phyloP scores from a whole-genome alignment of 2,329 filamentous ascomycete species.

The Leptographium lundbergii region DNA sequence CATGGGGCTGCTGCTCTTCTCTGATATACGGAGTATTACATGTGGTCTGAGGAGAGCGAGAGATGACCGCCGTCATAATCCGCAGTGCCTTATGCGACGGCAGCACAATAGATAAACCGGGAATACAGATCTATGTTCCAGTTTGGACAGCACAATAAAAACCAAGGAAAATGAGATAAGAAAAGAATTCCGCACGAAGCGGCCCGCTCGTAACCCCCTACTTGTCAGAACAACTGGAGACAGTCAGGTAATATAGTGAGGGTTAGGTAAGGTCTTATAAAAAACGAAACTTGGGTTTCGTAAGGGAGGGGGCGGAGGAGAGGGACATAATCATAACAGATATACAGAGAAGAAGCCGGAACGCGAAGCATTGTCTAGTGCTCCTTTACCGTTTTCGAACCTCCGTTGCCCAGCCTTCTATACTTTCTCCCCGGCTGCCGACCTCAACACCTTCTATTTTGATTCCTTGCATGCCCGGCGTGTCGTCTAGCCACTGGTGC shows the following conservation, averaged over 20 bases:
- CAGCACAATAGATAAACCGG: neutral
- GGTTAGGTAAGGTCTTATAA: neutral
- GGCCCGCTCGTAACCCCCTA: neutral
- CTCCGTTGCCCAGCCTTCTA: conserved; percentile 86
- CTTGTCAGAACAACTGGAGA: neutral
- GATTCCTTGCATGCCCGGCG: conserved; percentile 75
- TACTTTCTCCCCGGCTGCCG: conserved; percentile 77
- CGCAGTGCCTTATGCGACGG: neutral
- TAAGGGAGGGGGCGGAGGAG: neutral
- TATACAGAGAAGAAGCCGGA: neutral
- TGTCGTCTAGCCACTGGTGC: conserved; percentile 70
- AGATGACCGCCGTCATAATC: no score
- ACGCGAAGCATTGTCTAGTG: neutral
- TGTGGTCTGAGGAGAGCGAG: no score
- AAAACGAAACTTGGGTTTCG: neutral
- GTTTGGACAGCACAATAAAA: neutral
- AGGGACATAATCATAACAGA: neutral
- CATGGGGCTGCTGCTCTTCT: no score
- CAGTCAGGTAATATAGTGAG: neutral
- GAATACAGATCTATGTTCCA: conserved; percentile 1
- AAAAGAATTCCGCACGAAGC: neutral
- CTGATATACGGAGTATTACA: no score
- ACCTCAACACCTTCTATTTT: conserved; percentile 62
- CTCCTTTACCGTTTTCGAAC: conserved; percentile 59
- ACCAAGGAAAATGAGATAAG: neutral